Evolutionary conservation across 2,329 filamentous ascomycete genomes (phyloP), one percentile per base, ranked within the genome.

Genomic region (Akanthomyces lecanii): DNA sequence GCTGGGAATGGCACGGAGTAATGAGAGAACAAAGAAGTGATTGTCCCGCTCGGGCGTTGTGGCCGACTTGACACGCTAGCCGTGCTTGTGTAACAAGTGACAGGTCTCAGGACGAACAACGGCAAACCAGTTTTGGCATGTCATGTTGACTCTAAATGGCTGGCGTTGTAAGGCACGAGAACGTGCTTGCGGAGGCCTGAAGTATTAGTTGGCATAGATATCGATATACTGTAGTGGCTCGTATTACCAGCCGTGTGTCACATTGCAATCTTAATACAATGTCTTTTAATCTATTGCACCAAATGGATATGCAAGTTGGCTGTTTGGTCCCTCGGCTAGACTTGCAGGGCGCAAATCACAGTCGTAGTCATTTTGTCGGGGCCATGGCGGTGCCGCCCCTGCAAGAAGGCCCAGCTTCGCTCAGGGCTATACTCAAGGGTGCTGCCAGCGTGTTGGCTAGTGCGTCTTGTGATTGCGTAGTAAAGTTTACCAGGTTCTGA

Each of bases 341-440:
- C 23, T 53, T 42, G 16, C 62, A 63, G 62, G 62, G 62, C 62
- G 62, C 62, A 63, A 63, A 59, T 51, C 50, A 33, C 62, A 51
- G 62, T 55, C 62, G 47, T 54, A 18, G 56, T 38, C 36, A 42
- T 42, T 11, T 16, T 30, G 53, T 44, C 57, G 48, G 47, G 25
- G 42, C 42, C n/a, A 56, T n/a, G n/a, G 25, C 38, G 45, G 57
- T 44, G 36, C 8, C 30, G 14, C 12, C 60, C 45, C 44, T 62
- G 44, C 33, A 18, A 25, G 16, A 44, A 50, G 53, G 44, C 52
- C 28, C 47, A 28, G 10, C 28, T 44, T 44, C 18, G 28, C 23
- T 42, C 47, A 28, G 10, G 25, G 21, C 33, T 28, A 18, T 30
- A 30, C 7, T 40, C 45, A 30, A 23, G 33, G 45, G 21, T 48